Evolutionary conservation across 2,329 filamentous ascomycete species (phyloP), one percentile per base, ranked within the genome.

Genomic region (Penicillium sp.): DNA sequence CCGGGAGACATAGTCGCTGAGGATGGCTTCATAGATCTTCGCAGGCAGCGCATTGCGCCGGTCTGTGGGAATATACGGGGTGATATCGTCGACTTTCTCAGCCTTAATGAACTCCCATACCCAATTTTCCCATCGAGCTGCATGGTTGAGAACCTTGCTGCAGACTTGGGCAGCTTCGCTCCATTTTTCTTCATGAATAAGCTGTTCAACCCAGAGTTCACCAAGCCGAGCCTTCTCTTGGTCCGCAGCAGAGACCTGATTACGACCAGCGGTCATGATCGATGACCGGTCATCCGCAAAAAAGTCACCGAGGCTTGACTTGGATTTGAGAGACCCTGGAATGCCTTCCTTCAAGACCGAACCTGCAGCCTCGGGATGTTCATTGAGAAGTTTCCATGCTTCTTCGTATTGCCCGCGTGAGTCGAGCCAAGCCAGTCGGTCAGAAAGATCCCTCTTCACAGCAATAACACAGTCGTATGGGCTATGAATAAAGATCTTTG

Each of bases 381-480:
- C 87, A 63, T 98, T 88, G 10, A 99, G 77, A 4, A 99, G 82
- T 64, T 91, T 87, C 93, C 93, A 99, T 1, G 93, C 92, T 65
- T 91, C 85, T 67, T 91, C 85, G 69, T 93, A 96, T 60, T 88
- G 87, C 52, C 90, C 84, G 60, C 88, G 91, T 57, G 93, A 90
- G 27, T 96, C 72, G 14, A 98, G 80, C 93, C 93, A 99, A 8
- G 83, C 80, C 23, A 98, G 79, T 68, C 96, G 92, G 74, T 99
- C 95, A 3, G 86, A 81, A 16, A 96, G 81, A 68, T 96, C 93
- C 64, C 95, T 84, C 71, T 93, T 93, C 2, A 95, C 91, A 0
- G 92, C 91, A 54, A 97, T 79, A n/a, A 98, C 89, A 67, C 93
- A 98, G 75, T 99, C 95, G 70, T 96, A 99, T 0, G 95, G 95